Base-by-base conservation (phyloP, 202 grass and related monocot genomes). In the Hordeum pubiflorum region DNA sequence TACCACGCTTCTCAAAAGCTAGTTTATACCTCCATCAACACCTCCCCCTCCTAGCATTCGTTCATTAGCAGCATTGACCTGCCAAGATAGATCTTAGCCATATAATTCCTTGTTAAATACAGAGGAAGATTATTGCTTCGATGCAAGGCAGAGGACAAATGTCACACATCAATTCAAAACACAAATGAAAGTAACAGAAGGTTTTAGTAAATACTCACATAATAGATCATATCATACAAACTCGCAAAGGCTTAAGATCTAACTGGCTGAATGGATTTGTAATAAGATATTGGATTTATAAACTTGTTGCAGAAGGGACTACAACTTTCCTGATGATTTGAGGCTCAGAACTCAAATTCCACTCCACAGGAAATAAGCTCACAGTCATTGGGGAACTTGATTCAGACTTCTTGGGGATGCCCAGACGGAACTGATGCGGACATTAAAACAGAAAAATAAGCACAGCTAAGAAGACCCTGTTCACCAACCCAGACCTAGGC, bases 11-110 rank as follows among this genome's bases (percentile, higher is more conserved):
- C 62, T 71, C 9, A 9, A 71, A 86, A 76, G 36, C 48, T 63
- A 66, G 24, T 4, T 22, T 56, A 74, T 77, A 95, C 95, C 95
- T 89, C 95, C 92, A 86, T 98, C 92, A 34, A 98, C 90, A 63
- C 95, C 92, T 84, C 90, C 88, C 40, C 92, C 92, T 88, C 95
- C 90, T 27, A 95, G 85, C 95, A 95, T 98, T 69, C 52, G 69
- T 65, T 88, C 79, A 86, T 95, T 93, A 81, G 95, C 92, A 74
- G 92, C 95, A 89, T 93, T 98, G 81, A 93, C 95, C 95, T 98
- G 52, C 24, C 72, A 71, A 77, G 84, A 59, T 58, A 44, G 58
- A 75, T 31, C 8, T 15, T 0, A 4, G 38, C 68, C 40, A 82
- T 24, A 29, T 89, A 69, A 12, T 32, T 82, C 39, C 43, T 46